These are phyloP conservation scores for Capsicum chinense DNA, from an alignment of 257 asterid species.

Conservation along the genomic window DNA sequence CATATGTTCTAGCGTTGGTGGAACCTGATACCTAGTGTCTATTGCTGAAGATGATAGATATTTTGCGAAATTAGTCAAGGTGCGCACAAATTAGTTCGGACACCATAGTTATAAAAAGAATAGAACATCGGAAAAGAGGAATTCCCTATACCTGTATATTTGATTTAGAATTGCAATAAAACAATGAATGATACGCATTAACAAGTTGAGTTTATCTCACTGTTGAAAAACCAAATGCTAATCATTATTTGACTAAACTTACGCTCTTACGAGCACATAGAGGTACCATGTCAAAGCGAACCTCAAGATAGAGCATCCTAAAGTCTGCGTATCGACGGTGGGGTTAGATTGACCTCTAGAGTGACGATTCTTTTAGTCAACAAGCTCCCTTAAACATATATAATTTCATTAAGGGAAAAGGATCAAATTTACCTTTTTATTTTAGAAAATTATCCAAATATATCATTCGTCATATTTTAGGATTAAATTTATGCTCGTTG, in stretches of 20 bases:
- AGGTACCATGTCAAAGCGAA: constrained; percentile 13
- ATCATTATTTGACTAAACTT: background rate
- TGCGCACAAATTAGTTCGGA: no score
- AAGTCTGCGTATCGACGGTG: background rate
- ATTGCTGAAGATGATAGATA: no score
- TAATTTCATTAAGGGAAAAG: constrained; percentile 28
- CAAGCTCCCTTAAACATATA: constrained; percentile 58
- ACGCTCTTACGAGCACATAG: background rate
- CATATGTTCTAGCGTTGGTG: no score
- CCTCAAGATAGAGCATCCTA: background rate
- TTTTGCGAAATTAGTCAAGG: no score
- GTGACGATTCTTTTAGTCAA: constrained; percentile 46
- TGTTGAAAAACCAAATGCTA: background rate
- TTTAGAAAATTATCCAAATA: no score
- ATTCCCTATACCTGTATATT: background rate
- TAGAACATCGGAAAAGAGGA: background rate
- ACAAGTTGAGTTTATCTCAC: background rate
- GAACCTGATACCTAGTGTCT: no score
- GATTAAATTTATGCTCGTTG: no score
- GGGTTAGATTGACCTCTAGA: background rate
- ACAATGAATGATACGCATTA: background rate
- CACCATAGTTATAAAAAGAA: no score
- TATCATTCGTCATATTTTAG: no score
- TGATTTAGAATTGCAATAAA: background rate
- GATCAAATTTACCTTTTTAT: no score